A percentile compares a stretch with the other conserved stretches of the same genome.
These are phyloP conservation scores for Quillaja saponaria DNA, from an alignment of 306 rosid genomes.

Conservation along the genomic window DNA sequence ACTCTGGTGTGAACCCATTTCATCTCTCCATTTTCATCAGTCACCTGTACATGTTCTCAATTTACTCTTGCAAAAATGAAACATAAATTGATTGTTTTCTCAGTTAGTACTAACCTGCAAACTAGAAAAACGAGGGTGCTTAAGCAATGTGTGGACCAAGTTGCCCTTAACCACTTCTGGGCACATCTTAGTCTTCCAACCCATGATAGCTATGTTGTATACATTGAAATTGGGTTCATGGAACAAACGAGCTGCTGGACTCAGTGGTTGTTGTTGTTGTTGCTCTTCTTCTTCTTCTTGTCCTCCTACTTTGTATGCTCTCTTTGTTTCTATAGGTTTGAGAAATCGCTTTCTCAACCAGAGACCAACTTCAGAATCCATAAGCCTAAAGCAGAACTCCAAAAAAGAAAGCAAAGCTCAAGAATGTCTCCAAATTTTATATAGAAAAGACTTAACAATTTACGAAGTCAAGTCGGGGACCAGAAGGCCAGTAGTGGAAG, in stretches of 20 bases:
- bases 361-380: conserved; percentile 24
- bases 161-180: conserved; percentile 14
- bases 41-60: conserved; percentile 7
- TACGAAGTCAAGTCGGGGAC: too few species aligned
- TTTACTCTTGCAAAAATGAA: neutral
- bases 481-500: too few species aligned
- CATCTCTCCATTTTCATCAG: conserved; percentile 25
- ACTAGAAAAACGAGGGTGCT: conserved; percentile 46
- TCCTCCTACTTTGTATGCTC: neutral
- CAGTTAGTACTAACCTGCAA: conserved; percentile 31
- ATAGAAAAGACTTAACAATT: too few species aligned
- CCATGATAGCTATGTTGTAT: conserved; percentile 39
- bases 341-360: conserved; percentile 27
- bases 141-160: conserved; percentile 37
- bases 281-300: neutral
- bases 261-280: conserved; percentile 35
- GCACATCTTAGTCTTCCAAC: conserved; percentile 21
- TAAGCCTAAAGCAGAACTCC: too few species aligned
- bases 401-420: too few species aligned
- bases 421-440: too few species aligned
- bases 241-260: conserved; percentile 37
- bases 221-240: conserved; percentile 41
- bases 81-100: too few species aligned
- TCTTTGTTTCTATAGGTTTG: conserved; percentile 33
- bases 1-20: conserved; percentile 42